These are phyloP conservation scores for Avena atlantica DNA, from an alignment of 176 grass and related monocot species.

Conservation along the genomic window DNA sequence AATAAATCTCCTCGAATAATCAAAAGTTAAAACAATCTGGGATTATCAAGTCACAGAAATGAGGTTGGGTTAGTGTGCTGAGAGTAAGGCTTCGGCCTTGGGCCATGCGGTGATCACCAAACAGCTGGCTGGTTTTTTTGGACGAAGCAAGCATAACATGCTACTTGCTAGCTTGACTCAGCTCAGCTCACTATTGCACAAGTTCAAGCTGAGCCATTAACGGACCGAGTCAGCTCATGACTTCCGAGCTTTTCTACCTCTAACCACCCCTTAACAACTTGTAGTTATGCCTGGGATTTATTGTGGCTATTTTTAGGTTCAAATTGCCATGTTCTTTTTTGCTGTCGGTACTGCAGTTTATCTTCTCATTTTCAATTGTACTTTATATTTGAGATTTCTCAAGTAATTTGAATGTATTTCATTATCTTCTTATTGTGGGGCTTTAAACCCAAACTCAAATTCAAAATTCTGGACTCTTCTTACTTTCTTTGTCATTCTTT, in stretches of 20 bases:
- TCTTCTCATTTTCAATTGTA: not conserved
- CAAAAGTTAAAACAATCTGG: not conserved
- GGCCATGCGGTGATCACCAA: not conserved
- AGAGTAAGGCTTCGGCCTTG: not conserved
- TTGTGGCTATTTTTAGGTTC: not conserved
- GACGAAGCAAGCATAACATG: not conserved
- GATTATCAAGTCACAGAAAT: not conserved
- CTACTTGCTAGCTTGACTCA: not conserved
- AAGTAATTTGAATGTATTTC: conserved; percentile 21
- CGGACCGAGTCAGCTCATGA: not conserved
- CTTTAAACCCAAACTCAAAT: conserved; percentile 29
- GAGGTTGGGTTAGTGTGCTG: not conserved
- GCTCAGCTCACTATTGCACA: not conserved
- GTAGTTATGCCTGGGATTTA: not conserved
- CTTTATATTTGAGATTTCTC: conserved; percentile 13
- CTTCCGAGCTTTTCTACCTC: not conserved
- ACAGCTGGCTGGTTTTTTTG: not conserved
- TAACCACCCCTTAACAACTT: not conserved
- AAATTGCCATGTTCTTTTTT: conserved; percentile 15
- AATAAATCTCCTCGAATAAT: not conserved
- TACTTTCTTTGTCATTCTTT: conserved; percentile 9
- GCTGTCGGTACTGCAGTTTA: not conserved
- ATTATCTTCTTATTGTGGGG: conserved; percentile 3
- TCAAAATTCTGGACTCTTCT: not conserved
- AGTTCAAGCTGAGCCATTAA: not conserved